These are phyloP conservation scores for Strobilomyces dryophilus DNA, from an alignment of 768 basidiomycete genomes.

Conservation along the genomic window DNA sequence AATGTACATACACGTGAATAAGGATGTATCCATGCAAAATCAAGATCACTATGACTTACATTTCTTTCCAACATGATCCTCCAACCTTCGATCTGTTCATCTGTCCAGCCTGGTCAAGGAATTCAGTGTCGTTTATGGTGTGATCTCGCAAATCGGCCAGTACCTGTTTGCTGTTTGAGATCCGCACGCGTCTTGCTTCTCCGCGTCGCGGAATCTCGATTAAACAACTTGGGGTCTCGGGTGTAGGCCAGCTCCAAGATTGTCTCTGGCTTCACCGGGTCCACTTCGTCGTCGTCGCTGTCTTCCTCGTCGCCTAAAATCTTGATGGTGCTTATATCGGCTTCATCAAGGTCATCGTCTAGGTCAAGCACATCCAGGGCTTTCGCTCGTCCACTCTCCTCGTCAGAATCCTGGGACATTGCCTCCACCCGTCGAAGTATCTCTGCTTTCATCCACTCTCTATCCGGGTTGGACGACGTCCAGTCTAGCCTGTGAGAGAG, in stretches of 20 bases:
- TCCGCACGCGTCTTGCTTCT: conserved; percentile 63
- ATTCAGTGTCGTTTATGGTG: neutral
- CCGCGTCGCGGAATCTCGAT: conserved; percentile 69
- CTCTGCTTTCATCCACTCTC: conserved; percentile 78
- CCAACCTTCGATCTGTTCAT: conserved; percentile 94
- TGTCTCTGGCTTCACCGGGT: conserved; percentile 45
- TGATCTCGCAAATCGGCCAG: conserved; percentile 9
- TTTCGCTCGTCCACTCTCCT: conserved; percentile 35
- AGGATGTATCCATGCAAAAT: conserved; percentile 3
- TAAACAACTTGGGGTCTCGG: conserved; percentile 68
- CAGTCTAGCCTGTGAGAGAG: conserved; percentile 40
- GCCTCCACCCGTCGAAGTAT: conserved; percentile 75
- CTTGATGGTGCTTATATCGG: conserved; percentile 38
- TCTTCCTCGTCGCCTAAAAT: conserved; percentile 58
- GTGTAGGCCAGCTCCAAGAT: conserved; percentile 77
- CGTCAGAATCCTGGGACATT: conserved; percentile 60
- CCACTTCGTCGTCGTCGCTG: conserved; percentile 35
- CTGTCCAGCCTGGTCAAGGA: conserved; percentile 52
- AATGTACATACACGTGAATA: conserved; percentile 5
- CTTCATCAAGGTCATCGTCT: conserved; percentile 54
- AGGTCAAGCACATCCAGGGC: conserved; percentile 34
- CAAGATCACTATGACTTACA: conserved; percentile 48
- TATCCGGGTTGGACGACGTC: conserved; percentile 48
- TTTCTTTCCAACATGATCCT: conserved; percentile 84
- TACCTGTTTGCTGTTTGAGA: conserved; percentile 66